Conservation (phyloP, 2,329 filamentous ascomycete species). For the Diplodia intermedia region DNA sequence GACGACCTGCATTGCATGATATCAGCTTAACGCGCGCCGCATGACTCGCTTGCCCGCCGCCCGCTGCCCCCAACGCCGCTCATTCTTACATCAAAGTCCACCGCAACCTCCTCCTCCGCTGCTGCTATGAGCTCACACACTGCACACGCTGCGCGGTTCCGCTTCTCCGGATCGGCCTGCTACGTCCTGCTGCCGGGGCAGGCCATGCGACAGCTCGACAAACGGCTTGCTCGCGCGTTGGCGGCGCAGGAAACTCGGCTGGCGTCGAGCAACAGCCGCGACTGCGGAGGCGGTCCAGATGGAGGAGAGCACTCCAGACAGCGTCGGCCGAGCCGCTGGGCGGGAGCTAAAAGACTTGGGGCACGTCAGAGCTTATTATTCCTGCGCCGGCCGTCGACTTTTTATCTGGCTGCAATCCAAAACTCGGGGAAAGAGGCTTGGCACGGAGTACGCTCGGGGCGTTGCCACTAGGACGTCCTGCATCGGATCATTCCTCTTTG, state of each 20-base stretch:
- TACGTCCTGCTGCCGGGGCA: not conserved
- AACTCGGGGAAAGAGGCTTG: conserved; percentile 16
- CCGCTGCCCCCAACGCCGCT: not conserved
- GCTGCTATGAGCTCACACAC: conserved; percentile 6
- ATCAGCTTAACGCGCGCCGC: conserved; percentile 27
- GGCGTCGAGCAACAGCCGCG: conserved; percentile 5
- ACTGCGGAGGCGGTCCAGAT: conserved; percentile 19
- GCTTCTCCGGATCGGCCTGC: not conserved
- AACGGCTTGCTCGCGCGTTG: not conserved
- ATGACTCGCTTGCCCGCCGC: conserved; percentile 22
- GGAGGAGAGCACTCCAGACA: not conserved
- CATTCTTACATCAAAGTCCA: conserved; percentile 10
- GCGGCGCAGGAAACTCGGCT: conserved; percentile 26
- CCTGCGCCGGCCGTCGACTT: conserved; percentile 1
- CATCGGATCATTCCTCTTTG: conserved; percentile 22
- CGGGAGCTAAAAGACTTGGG: not conserved
- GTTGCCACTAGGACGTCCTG: conserved; percentile 1
- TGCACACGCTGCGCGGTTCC: not conserved
- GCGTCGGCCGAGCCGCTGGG: not conserved
- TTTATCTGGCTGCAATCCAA: conserved; percentile 18
- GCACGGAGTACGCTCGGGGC: conserved; percentile 23
- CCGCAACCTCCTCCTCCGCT: not conserved
- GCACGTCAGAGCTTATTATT: not conserved
- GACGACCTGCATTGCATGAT: conserved; percentile 28
- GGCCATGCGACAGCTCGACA: not conserved